Conservation (phyloP, 2,329 filamentous ascomycete species). For the Chrysosporium keratinophilum region DNA sequence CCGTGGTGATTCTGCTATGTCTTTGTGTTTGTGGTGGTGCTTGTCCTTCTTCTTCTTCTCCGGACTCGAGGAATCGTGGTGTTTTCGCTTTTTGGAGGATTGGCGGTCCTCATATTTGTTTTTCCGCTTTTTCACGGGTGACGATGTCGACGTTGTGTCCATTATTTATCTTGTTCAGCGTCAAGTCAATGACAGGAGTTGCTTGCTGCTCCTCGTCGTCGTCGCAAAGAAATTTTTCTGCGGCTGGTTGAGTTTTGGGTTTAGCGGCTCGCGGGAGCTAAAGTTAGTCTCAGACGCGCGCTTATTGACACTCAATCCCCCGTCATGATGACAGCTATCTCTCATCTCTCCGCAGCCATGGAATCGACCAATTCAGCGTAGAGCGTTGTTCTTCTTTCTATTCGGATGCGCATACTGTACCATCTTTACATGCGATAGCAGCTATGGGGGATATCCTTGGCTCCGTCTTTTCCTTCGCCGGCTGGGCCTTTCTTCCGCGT, state of each 20-base stretch:
- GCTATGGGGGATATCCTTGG: slow-evolving; percentile 19
- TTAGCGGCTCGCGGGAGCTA: slow-evolving; percentile 7
- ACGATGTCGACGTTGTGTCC: slow-evolving; percentile 28
- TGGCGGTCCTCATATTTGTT: slow-evolving; percentile 39
- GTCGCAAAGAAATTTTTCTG: slow-evolving; percentile 4
- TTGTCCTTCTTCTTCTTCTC: slow-evolving; percentile 15
- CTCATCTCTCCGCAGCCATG: background rate
- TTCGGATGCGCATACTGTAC: background rate
- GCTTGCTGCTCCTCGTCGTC: background rate
- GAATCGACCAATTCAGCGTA: background rate
- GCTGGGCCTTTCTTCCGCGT: slow-evolving; percentile 53
- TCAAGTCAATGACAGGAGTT: background rate
- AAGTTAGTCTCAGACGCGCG: slow-evolving; percentile 1
- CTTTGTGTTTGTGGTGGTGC: slow-evolving; percentile 13
- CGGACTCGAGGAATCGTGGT: slow-evolving; percentile 22
- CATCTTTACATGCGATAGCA: background rate
- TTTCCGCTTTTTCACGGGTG: slow-evolving; percentile 35
- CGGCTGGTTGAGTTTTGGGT: background rate
- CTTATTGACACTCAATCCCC: background rate
- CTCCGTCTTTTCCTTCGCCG: slow-evolving; percentile 45
- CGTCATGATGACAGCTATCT: background rate
- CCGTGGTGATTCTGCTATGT: slow-evolving; percentile 18
- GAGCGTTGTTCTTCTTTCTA: background rate
- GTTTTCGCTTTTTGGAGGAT: slow-evolving; percentile 37
- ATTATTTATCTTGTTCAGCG: slow-evolving; percentile 23